These are phyloP conservation scores for Leonotis leonurus DNA, from an alignment of 257 asterid species.

Conservation along the genomic window DNA sequence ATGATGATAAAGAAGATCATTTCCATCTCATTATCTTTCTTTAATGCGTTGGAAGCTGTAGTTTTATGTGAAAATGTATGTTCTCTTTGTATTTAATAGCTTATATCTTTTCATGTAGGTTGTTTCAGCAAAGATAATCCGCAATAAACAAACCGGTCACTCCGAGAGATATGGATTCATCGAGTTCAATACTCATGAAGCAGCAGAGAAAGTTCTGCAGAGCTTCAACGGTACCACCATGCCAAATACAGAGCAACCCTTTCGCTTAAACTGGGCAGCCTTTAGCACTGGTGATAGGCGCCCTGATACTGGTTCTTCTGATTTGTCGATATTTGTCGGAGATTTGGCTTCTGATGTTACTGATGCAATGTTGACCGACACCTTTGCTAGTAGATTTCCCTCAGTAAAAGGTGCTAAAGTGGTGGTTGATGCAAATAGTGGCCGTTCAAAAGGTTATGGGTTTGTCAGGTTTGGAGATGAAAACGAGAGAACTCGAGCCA, in stretches of 20 bases:
- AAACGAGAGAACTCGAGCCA: conserved; percentile 73
- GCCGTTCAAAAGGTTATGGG: conserved; percentile 93
- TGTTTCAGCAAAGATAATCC: conserved; percentile 77
- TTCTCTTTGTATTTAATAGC: not conserved
- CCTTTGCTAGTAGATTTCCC: conserved; percentile 70
- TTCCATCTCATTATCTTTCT: not conserved
- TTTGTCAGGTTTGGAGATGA: conserved; percentile 96
- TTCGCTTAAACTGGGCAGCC: conserved; percentile 95
- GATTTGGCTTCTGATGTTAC: conserved; percentile 89
- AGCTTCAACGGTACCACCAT: conserved; percentile 57
- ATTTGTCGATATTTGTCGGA: conserved; percentile 92
- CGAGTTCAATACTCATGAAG: conserved; percentile 67
- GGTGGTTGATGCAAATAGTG: conserved; percentile 80
- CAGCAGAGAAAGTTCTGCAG: conserved; percentile 85
- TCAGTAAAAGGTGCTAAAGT: conserved; percentile 92
- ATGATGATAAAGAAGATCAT: conserved; percentile 1
- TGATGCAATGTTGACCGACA: conserved; percentile 71
- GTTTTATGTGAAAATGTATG: not conserved
- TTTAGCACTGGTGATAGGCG: conserved; percentile 86
- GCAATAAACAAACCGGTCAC: conserved; percentile 97
- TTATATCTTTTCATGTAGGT: conserved; percentile 38
- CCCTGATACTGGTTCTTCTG: conserved; percentile 65
- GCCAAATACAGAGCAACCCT: conserved; percentile 83
- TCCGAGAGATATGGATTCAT: conserved; percentile 94
- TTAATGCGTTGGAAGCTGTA: not conserved